Evolutionary conservation across 257 asterid genomes (phyloP), one percentile per base, ranked within the genome.

Genomic region (Solanum ossicruentum): DNA sequence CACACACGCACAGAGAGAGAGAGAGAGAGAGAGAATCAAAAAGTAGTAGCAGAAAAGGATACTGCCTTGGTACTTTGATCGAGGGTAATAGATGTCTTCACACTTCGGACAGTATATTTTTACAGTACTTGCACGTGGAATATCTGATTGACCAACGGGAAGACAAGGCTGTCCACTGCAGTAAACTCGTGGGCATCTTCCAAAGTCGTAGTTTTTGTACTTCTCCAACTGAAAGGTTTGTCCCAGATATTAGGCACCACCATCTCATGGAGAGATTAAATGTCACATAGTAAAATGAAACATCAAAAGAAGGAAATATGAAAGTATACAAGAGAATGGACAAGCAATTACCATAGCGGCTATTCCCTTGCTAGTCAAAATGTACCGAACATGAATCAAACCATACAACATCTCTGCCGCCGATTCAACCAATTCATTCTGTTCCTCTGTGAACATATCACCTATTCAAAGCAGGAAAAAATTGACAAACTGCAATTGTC

Each of bases 21-120:
- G 69, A 11, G 67, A 23, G 55, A 15, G 12, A 4, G 49, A 12
- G 12, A 21, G 57, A 5, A 5, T 3, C 12, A 58, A 4, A 36
- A 36, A 36, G 41, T 20, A 6, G n/a, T 58, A 20, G 66, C 39
- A 87, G 32, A 26, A 71, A 93, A 94, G 99, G 99, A 96, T 96
- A 94, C 99, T 94, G 96, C 99, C 98, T 91, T 96, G 99, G 90
- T 96, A 94, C 85, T 96, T 96, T 85, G 99, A 96, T 71, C 98
- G 94, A 39, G 99, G 99, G 84, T 96, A 94, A 91, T 96, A 96
- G 47, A 96, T 92, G 86, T 96, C 98, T 81, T 96, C 99, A 43
- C 99, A 96, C 88, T 93, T 96, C 73, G 99, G 98, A 89, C 99
- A 96, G 89, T 96, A 96, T 65, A 94, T 96, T 92, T 96, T 96